phyloP scores from a whole-genome alignment of 805 yeast genomes.

The Monosporozyma yasuniensis region DNA sequence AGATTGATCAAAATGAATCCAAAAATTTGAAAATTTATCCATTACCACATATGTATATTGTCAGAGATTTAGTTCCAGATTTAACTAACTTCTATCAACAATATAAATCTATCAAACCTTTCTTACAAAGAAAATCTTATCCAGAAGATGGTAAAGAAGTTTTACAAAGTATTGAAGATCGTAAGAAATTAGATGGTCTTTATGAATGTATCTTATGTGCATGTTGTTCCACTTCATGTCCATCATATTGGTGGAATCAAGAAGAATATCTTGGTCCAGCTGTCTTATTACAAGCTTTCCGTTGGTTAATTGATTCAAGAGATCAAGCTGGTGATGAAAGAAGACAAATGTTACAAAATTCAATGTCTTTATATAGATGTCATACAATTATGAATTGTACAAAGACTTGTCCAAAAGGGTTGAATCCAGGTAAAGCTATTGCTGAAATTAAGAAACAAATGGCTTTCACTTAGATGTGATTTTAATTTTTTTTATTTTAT shows the following conservation, averaged over 20 bases:
- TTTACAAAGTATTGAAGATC: slow-evolving; percentile 82
- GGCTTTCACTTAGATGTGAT: slow-evolving; percentile 41
- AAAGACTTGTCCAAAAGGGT: slow-evolving; percentile 95
- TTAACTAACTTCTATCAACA: slow-evolving; percentile 96
- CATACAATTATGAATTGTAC: slow-evolving; percentile 99
- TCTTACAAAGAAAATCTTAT: slow-evolving; percentile 64
- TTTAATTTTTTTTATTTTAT: not conserved
- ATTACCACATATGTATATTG: slow-evolving; percentile 95
- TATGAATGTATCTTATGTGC: slow-evolving; percentile 98
- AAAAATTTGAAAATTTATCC: slow-evolving; percentile 88
- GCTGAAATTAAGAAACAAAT: slow-evolving; percentile 93
- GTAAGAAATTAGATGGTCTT: slow-evolving; percentile 92
- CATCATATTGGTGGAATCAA: slow-evolving; percentile 99
- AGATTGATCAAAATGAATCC: slow-evolving; percentile 70
- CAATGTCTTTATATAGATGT: slow-evolving; percentile 97
- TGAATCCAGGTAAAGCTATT: slow-evolving; percentile 95
- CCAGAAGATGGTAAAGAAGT: slow-evolving; percentile 92
- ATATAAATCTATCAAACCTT: slow-evolving; percentile 96
- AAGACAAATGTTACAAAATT: slow-evolving; percentile 85
- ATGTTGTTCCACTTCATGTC: slow-evolving; percentile 97
- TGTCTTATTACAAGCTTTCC: slow-evolving; percentile 96
- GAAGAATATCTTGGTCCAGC: slow-evolving; percentile 98
- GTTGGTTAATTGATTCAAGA: slow-evolving; percentile 97
- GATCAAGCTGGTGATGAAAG: slow-evolving; percentile 80
- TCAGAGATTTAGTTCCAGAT: slow-evolving; percentile 95